phyloP scores from a whole-genome alignment of 306 rosid genomes.

The Sphenostylis stenocarpa region DNA sequence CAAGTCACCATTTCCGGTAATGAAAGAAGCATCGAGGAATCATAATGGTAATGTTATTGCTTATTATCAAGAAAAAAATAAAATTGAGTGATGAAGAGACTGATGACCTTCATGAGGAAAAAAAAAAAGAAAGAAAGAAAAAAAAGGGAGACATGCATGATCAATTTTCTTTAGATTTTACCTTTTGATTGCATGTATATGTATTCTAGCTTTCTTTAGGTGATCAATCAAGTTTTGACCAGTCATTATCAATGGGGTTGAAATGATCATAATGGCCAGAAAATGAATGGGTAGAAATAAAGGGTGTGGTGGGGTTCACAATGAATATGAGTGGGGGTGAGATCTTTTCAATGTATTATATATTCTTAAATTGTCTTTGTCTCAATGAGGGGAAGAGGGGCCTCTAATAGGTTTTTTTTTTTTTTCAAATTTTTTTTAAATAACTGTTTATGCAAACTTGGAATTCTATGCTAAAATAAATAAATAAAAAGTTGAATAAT shows the following conservation, averaged over 20 bases:
- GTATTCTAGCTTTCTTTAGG: constrained; percentile 18
- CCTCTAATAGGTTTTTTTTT: background rate
- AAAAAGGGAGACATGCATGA: constrained; percentile 8
- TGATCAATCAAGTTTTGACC: constrained; percentile 39
- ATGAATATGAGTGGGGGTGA: constrained; percentile 35
- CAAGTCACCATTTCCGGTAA: constrained; percentile 3
- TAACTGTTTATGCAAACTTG: too few relatives aligned
- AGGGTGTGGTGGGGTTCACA: constrained; percentile 38
- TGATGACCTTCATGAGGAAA: background rate
- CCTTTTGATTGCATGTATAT: constrained; percentile 39
- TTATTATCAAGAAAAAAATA: background rate
- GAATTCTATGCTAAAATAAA: too few relatives aligned
- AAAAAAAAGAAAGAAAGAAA: background rate
- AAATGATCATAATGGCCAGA: constrained; percentile 29
- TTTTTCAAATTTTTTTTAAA: background rate
- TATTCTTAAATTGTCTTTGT: constrained; percentile 59
- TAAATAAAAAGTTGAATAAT: too few relatives aligned
- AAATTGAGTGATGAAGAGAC: constrained; percentile 30
- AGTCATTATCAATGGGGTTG: constrained; percentile 33
- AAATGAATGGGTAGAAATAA: constrained; percentile 35
- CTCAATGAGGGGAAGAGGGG: constrained; percentile 42
- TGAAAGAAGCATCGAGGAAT: constrained; percentile 6
- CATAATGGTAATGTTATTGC: constrained; percentile 18
- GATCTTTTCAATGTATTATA: constrained; percentile 37
- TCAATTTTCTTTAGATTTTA: constrained; percentile 28